Percentiles rank a stretch among this genome's conserved stretches.
These are phyloP conservation scores for Thermoascus crustaceus DNA, from an alignment of 2,329 filamentous ascomycete species.

Conservation along the genomic window DNA sequence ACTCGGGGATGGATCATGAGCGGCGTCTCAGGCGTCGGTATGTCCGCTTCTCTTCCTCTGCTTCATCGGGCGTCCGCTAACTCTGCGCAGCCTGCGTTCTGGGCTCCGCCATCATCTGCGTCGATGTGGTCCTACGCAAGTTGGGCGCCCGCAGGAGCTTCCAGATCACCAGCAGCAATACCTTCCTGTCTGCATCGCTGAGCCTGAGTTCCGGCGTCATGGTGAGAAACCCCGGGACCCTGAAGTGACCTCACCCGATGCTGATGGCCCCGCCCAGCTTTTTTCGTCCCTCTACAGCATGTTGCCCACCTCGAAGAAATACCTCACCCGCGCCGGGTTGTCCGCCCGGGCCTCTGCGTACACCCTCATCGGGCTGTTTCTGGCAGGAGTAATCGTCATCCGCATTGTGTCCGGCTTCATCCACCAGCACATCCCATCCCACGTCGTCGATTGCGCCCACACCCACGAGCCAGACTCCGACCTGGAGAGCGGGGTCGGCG, in stretches of 20 bases:
- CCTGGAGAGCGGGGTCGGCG: conserved; percentile 21
- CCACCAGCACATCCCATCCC: conserved; percentile 42
- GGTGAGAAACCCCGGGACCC: conserved; percentile 47
- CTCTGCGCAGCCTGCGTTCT: conserved; percentile 46
- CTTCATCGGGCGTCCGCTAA: conserved; percentile 8
- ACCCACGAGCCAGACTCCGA: conserved; percentile 33
- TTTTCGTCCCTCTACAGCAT: conserved; percentile 91
- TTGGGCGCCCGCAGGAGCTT: conserved; percentile 70
- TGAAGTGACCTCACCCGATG: neutral
- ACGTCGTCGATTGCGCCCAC: conserved; percentile 43
- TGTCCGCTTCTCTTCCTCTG: conserved; percentile 9
- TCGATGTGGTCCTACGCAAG: conserved; percentile 67
- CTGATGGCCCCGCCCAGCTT: conserved; percentile 46
- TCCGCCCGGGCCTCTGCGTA: conserved; percentile 55
- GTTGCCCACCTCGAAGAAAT: conserved; percentile 75
- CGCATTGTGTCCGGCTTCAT: conserved; percentile 37
- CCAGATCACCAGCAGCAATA: conserved; percentile 79
- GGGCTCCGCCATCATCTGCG: conserved; percentile 76
- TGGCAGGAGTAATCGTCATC: conserved; percentile 41
- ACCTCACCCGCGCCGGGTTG: conserved; percentile 62
- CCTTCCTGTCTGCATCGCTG: conserved; percentile 77
- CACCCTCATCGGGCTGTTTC: conserved; percentile 38
- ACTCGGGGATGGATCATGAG: conserved; percentile 89
- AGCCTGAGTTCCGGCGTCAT: conserved; percentile 95
- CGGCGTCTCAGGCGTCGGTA: conserved; percentile 69